Base-by-base conservation (phyloP, 495 filamentous ascomycete genomes). In the Paragyromitra xinjiangensis region DNA sequence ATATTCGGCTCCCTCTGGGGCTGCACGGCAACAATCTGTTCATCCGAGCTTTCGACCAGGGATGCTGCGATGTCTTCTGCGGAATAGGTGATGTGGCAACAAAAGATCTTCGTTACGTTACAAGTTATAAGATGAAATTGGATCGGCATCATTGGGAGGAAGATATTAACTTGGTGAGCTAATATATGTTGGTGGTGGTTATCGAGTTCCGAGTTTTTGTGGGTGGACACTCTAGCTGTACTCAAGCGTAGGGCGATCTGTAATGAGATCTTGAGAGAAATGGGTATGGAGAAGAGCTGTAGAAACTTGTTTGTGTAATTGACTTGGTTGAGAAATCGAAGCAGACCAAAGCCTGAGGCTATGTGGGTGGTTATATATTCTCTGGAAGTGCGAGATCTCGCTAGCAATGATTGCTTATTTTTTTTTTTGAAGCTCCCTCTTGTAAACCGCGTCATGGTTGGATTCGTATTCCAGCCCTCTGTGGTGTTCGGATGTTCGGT, bases 111-210 rank as follows among this genome's bases (percentile, higher is more conserved):
- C 6, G 34, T 24, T 24, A 55, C 24, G n/a, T 42, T 42, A 29
- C 39, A 65, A 12, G 63, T 65, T 14, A 45, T 12, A 22, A 65
- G 12, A 24, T 63, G 34, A 8, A 65, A 65, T 2, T 65, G 63
- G 4, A 65, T 50, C 9, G 63, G 61, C 8, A 64, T 29, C 42
- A 50, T 65, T 65, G 9, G 3, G 14, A 16, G 11, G n/a, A 48
- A 65, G 16, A 8, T 50, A 0, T 2, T 6, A 34, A 9, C 9
- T 26, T 1, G 5, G 9, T 7, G n/a, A 0, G 12, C 19, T 19
- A 9, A 34, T 1, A 0, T 16, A 65, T 65, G 11, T 12, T 50
- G 19, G 9, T 3, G 6, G 12, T 26, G 5, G 0, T 56, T 56
- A 12, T 12, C 26, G 2, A 26, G 51, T 56, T 29, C 12, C 19